Conservation (phyloP, 2,329 filamentous ascomycete genomes). For the Diaporthe eres region DNA sequence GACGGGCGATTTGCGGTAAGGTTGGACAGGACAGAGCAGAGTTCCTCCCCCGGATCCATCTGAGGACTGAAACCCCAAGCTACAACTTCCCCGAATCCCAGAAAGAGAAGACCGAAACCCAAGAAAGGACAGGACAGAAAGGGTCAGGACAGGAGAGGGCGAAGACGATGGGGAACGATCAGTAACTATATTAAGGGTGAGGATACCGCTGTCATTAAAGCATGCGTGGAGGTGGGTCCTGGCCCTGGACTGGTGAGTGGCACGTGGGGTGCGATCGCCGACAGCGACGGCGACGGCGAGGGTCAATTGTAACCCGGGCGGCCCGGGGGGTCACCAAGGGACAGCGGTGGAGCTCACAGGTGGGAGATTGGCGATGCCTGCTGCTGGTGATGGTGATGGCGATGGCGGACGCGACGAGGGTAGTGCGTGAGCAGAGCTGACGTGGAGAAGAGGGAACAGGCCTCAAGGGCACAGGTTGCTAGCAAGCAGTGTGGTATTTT, state of each 20-base stretch:
- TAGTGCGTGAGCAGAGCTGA: background rate
- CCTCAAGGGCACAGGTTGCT: constrained; percentile 4
- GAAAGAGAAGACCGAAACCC: constrained; percentile 3
- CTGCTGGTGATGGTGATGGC: background rate
- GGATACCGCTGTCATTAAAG: constrained; percentile 42
- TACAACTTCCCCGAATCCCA: constrained; percentile 20
- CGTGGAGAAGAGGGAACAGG: constrained; percentile 14
- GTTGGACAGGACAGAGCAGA: constrained; percentile 8
- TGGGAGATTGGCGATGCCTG: constrained; percentile 5
- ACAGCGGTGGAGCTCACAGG: constrained; percentile 1
- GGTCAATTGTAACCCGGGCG: background rate
- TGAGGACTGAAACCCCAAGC: constrained; percentile 30
- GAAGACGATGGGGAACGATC: constrained; percentile 25
- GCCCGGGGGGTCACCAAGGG: background rate
- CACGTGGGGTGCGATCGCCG: constrained; percentile 34
- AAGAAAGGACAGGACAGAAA: constrained; percentile 4
- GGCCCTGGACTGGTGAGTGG: constrained; percentile 31
- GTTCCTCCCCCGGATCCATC: constrained; percentile 39
- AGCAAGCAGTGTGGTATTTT: constrained; percentile 15
- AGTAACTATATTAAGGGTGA: constrained; percentile 40
- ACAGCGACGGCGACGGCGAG: constrained; percentile 17
- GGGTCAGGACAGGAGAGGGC: background rate
- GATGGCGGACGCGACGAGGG: constrained; percentile 3
- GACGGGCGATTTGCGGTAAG: background rate
- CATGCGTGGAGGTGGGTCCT: constrained; percentile 41